Percentiles rank a stretch among this genome's conserved stretches.
Conservation (phyloP, 495 filamentous ascomycete genomes). For the Cladorrhinum samala region DNA sequence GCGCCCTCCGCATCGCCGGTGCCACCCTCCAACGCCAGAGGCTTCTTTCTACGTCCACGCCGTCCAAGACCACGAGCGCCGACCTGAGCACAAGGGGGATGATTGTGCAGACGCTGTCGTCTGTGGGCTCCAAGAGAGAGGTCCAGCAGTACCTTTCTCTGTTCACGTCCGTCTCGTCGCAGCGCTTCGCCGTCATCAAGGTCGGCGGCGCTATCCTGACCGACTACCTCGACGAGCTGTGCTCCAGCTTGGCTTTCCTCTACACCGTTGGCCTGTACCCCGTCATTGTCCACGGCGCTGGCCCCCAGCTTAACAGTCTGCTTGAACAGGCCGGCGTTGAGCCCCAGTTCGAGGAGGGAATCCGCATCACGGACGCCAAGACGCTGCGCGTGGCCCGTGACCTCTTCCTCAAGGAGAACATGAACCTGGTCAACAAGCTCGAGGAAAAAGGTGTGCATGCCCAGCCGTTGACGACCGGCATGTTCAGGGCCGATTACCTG, state of each 20-base stretch:
- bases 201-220: conserved; percentile 96
- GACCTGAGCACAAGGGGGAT: conserved; percentile 68
- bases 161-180: conserved; percentile 93
- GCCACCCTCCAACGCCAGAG: conserved; percentile 15
- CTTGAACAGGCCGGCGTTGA: conserved; percentile 89
- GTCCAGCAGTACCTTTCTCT: conserved; percentile 98
- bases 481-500: conserved; percentile 91
- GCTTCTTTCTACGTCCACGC: conserved; percentile 21
- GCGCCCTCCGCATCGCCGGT: conserved; percentile 22
- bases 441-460: conserved; percentile 89
- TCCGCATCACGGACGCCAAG: conserved; percentile 92
- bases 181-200: conserved; percentile 99
- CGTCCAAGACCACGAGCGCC: conserved; percentile 32
- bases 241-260: conserved; percentile 81
- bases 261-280: conserved; percentile 95
- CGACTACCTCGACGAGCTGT: conserved; percentile 85
- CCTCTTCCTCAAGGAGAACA: conserved; percentile 91
- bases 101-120: conserved; percentile 89
- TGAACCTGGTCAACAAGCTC: conserved; percentile 88
- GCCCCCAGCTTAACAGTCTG: conserved; percentile 92
- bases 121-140: conserved; percentile 94
- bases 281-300: conserved; percentile 93
- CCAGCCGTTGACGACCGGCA: conserved; percentile 85
- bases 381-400: conserved; percentile 84
- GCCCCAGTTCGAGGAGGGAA: conserved; percentile 94